Percentiles rank a stretch among this genome's conserved stretches.
These are phyloP conservation scores for Ustilaginoidea virens DNA, from an alignment of 2,329 filamentous ascomycete species.

Conservation along the genomic window DNA sequence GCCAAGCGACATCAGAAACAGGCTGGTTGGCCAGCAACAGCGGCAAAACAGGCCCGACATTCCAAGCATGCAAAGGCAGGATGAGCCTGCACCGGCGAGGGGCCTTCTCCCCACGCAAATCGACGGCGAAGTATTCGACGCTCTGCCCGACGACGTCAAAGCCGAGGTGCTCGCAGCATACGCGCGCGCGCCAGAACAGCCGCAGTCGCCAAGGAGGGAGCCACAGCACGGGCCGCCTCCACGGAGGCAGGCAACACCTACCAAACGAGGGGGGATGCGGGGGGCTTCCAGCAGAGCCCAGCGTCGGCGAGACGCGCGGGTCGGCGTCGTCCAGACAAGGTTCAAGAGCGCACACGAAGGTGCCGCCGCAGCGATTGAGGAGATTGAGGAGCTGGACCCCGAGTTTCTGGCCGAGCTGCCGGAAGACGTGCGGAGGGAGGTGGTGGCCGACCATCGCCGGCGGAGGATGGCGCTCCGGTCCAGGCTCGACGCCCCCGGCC, in stretches of 20 bases:
- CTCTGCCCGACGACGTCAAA: slow-evolving; percentile 73
- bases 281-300: slow-evolving; percentile 28
- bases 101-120: slow-evolving; percentile 56
- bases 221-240: slow-evolving; percentile 35
- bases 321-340: slow-evolving; percentile 56
- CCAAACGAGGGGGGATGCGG: slow-evolving; percentile 41
- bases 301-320: slow-evolving; percentile 36
- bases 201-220: slow-evolving; percentile 33
- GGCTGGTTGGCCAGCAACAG: slow-evolving; percentile 46
- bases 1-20: slow-evolving; percentile 66
- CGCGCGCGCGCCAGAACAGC: slow-evolving; percentile 20
- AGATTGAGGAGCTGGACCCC: slow-evolving; percentile 40
- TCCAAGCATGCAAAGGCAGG: too few species aligned
- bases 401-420: slow-evolving; percentile 74
- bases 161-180: slow-evolving; percentile 71
- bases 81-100: too few species aligned
- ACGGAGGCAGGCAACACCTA: slow-evolving; percentile 43
- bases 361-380: slow-evolving; percentile 12
- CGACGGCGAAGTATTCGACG: slow-evolving; percentile 70
- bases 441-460: slow-evolving; percentile 53
- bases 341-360: slow-evolving; percentile 30
- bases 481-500: slow-evolving; percentile 25
- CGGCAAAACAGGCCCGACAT: slow-evolving; percentile 21
- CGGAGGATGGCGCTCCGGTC: slow-evolving; percentile 42
- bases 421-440: slow-evolving; percentile 61